Evolutionary conservation across 345 rosid genomes (phyloP), one percentile per base, ranked within the genome.

Genomic region (Populus simonii): DNA sequence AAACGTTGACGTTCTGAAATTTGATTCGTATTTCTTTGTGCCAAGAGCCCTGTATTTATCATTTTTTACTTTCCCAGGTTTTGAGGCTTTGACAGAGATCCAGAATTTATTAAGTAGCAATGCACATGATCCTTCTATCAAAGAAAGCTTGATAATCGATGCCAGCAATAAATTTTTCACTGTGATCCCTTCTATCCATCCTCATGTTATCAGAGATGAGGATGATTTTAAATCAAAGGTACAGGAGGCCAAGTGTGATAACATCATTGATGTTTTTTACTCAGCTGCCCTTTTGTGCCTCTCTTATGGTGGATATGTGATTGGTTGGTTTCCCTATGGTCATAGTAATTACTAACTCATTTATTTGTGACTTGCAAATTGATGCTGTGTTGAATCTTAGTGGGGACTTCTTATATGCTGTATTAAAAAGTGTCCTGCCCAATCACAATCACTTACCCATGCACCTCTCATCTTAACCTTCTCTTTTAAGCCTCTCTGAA

Each of bases 121-220:
- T 70, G 45, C 78, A 13, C 66, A 72, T 29, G 86, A 91, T 74
- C 83, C 91, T 79, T 84, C 93, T 49, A 51, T 85, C 80, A 89
- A 83, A 88, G 97, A 96, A 79, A 92, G 87, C 84, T 82, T 91
- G 88, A 89, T 96, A 73, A 63, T 93, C 77, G 96, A 96, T 84
- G 99, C 97, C 67, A 93, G 99, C 86, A 93, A 96, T 84, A 86
- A 93, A 78, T 96, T 96, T 88, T 96, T 96, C 81, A 96, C 98
- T 59, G 83, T 93, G 82, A 93, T 93, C 78, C 99, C 97, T 80
- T 93, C 96, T 45, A 83, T 91, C 77, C 93, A 91, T 89, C 99
- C 97, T 12, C 98, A 90, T 86, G 83, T 87, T 78, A 92, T 93
- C 74, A 90, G 85, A 79, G 94, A 96, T 75, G 98, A 92, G 79